These are phyloP conservation scores for Colletotrichum liaoningense DNA, from an alignment of 2,329 filamentous ascomycete genomes.

Conservation along the genomic window DNA sequence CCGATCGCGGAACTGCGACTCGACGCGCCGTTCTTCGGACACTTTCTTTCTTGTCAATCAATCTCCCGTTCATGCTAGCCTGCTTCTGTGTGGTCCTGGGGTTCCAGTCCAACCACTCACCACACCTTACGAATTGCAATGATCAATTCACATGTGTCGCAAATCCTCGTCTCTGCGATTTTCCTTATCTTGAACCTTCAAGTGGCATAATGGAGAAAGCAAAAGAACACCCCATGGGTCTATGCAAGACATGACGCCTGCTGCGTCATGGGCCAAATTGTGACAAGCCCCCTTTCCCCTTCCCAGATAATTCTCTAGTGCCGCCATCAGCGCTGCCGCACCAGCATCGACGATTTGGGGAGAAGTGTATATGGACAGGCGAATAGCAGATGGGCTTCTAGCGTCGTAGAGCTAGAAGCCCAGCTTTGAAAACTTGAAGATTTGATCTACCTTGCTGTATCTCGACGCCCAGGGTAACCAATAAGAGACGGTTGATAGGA, in stretches of 20 bases:
- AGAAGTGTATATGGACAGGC: background rate
- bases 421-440: background rate
- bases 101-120: constrained; percentile 9
- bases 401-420: background rate
- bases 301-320: background rate
- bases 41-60: constrained; percentile 10
- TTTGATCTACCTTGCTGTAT: background rate
- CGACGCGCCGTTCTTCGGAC: constrained; percentile 22
- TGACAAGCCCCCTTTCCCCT: background rate
- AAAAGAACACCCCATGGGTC: background rate
- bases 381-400: background rate
- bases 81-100: background rate
- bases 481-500: constrained; percentile 21
- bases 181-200: constrained; percentile 25
- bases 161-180: background rate
- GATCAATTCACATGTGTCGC: constrained; percentile 34
- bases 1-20: constrained; percentile 29
- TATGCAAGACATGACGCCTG: constrained; percentile 7
- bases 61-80: background rate
- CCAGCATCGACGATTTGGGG: background rate
- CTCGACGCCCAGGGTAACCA: constrained; percentile 10
- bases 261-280: background rate
- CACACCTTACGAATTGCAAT: constrained; percentile 29
- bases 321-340: background rate
- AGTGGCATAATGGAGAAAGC: constrained; percentile 19